phyloP scores from a whole-genome alignment of 2,329 filamentous ascomycete species.

The Geosmithia flava region DNA sequence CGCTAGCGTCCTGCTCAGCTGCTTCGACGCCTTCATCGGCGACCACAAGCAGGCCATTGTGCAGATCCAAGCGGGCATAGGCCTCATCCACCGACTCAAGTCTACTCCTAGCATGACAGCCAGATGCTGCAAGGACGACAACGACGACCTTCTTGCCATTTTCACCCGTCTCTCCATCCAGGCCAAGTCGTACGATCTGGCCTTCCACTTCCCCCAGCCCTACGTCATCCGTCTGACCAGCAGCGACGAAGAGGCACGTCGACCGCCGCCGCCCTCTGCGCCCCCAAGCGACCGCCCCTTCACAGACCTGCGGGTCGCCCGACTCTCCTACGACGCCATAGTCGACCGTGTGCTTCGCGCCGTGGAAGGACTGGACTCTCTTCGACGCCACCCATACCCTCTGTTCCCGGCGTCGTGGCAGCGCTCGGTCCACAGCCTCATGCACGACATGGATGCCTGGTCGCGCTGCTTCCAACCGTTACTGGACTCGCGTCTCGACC shows the following conservation, averaged over 20 bases:
- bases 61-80: constrained; percentile 47
- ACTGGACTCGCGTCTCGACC: constrained; percentile 32
- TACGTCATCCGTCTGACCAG: constrained; percentile 37
- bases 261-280: not conserved
- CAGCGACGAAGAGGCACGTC: constrained; percentile 3
- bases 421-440: constrained; percentile 34
- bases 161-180: constrained; percentile 52
- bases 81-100: constrained; percentile 39
- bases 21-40: constrained; percentile 55
- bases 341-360: constrained; percentile 45
- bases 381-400: constrained; percentile 36
- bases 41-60: constrained; percentile 48
- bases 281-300: constrained; percentile 21
- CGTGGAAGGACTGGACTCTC: constrained; percentile 38
- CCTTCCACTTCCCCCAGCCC: constrained; percentile 52
- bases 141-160: constrained; percentile 48
- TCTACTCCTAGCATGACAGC: constrained; percentile 24
- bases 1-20: constrained; percentile 52
- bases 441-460: constrained; percentile 40
- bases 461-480: constrained; percentile 42
- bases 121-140: constrained; percentile 15
- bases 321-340: constrained; percentile 42
- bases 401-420: constrained; percentile 35
- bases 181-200: constrained; percentile 57
- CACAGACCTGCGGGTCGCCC: constrained; percentile 37